Conservation (phyloP, 2,329 filamentous ascomycete genomes). For the Ophiostoma quercus region DNA sequence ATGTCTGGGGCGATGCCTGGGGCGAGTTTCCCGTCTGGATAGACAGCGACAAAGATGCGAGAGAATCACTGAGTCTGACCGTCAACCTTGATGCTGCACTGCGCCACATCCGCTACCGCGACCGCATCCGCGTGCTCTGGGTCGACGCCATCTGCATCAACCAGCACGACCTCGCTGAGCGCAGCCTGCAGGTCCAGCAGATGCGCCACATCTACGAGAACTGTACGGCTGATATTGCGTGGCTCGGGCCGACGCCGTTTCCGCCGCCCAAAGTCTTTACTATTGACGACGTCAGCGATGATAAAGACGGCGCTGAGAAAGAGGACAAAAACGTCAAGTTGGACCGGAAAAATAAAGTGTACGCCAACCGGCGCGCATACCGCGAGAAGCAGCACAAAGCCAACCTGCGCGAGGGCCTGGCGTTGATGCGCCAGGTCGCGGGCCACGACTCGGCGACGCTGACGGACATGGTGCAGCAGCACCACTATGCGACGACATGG, state of each 20-base stretch:
- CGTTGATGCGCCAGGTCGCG: constrained; percentile 16
- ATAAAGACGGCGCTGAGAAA: background rate
- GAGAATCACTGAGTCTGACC: background rate
- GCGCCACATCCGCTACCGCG: background rate
- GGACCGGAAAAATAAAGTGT: background rate
- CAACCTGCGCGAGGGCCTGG: constrained; percentile 17
- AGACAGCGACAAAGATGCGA: background rate
- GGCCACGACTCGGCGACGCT: background rate
- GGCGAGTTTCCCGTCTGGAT: background rate
- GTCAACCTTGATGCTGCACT: background rate
- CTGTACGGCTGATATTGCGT: constrained; percentile 9
- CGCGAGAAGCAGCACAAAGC: background rate
- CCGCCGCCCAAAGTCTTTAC: background rate
- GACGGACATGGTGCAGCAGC: background rate
- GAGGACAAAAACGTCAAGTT: background rate
- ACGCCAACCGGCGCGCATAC: background rate
- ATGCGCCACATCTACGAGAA: constrained; percentile 26
- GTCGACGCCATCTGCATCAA: constrained; percentile 29
- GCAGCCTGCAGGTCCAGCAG: constrained; percentile 22
- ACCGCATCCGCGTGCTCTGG: constrained; percentile 23
- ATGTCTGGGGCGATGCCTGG: background rate
- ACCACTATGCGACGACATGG: background rate
- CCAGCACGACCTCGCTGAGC: constrained; percentile 24
- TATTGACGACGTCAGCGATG: background rate
- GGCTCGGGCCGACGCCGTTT: background rate